Evolutionary conservation across 306 rosid genomes (phyloP).

Genomic region (Luffa acutangula): DNA sequence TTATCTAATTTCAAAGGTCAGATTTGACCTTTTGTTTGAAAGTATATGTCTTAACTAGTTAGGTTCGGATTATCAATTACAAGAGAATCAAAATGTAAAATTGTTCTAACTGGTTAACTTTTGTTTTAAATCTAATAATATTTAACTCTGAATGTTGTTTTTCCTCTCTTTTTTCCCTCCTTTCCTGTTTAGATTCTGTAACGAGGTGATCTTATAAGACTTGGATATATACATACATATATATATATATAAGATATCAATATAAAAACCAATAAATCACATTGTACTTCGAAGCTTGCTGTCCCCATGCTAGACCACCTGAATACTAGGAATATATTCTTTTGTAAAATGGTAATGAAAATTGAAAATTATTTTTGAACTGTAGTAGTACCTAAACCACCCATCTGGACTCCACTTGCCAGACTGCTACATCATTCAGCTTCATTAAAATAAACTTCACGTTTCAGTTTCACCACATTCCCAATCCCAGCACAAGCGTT

Average conservation of each 20-base stretch:
- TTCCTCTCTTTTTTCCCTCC: background rate
- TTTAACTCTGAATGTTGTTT: background rate
- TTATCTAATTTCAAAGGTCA: too few relatives aligned
- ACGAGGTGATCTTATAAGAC: background rate
- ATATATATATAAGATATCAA: background rate
- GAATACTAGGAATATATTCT: background rate
- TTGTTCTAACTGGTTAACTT: background rate
- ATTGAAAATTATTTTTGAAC: background rate
- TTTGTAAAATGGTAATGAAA: background rate
- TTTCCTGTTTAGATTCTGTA: background rate
- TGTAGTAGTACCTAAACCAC: background rate
- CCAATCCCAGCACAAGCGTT: background rate
- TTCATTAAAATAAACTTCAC: background rate
- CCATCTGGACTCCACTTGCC: background rate
- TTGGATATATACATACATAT: background rate
- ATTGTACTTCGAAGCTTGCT: background rate
- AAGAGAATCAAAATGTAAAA: too few relatives aligned
- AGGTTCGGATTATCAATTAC: too few relatives aligned
- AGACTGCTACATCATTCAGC: background rate
- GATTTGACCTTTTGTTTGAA: too few relatives aligned
- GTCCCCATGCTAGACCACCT: background rate
- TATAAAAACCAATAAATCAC: conserved; percentile 4
- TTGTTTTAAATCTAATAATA: background rate
- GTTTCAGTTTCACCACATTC: background rate
- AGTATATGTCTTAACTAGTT: too few relatives aligned